Percentiles rank a stretch among this genome's conserved stretches.
phyloP scores from a whole-genome alignment of 2,329 filamentous ascomycete species.

The Triangularia setosa region DNA sequence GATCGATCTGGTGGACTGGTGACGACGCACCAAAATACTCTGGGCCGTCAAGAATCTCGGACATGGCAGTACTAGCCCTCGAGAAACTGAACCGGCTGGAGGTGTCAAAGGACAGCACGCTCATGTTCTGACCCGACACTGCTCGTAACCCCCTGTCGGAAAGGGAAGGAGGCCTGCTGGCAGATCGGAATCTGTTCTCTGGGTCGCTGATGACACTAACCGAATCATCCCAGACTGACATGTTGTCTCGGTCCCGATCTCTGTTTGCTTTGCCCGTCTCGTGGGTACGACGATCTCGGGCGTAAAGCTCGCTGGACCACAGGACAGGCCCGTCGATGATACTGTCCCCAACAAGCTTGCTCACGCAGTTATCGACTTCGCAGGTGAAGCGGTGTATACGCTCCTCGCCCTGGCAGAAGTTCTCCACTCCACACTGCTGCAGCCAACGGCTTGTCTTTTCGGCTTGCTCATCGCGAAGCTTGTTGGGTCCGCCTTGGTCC shows the following conservation, averaged over 20 bases:
- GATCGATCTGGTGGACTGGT: slow-evolving; percentile 68
- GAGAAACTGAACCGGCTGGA: slow-evolving; percentile 56
- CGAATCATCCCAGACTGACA: slow-evolving; percentile 47
- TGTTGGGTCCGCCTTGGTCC: slow-evolving; percentile 87
- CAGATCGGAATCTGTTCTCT: slow-evolving; percentile 44
- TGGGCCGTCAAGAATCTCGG: slow-evolving; percentile 65
- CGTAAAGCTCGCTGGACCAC: slow-evolving; percentile 88
- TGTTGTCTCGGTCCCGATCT: slow-evolving; percentile 45
- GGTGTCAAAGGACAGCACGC: slow-evolving; percentile 67
- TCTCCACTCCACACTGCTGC: slow-evolving; percentile 75
- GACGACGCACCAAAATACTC: slow-evolving; percentile 68
- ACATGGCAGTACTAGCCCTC: slow-evolving; percentile 52
- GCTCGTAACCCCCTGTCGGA: slow-evolving; percentile 52
- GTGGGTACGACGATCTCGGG: slow-evolving; percentile 65
- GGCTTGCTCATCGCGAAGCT: slow-evolving; percentile 91
- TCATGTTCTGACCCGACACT: slow-evolving; percentile 58
- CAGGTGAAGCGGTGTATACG: slow-evolving; percentile 90
- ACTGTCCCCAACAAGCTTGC: slow-evolving; percentile 78
- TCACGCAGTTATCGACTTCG: slow-evolving; percentile 82
- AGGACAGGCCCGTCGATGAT: slow-evolving; percentile 81
- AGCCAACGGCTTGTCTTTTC: slow-evolving; percentile 83
- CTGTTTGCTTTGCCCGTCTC: slow-evolving; percentile 41
- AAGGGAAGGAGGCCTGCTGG: slow-evolving; percentile 48
- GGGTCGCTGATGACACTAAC: slow-evolving; percentile 54
- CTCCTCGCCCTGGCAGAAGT: slow-evolving; percentile 93